These are phyloP conservation scores for Corymbia citriodora DNA, from an alignment of 441 rosid species.

Conservation along the genomic window DNA sequence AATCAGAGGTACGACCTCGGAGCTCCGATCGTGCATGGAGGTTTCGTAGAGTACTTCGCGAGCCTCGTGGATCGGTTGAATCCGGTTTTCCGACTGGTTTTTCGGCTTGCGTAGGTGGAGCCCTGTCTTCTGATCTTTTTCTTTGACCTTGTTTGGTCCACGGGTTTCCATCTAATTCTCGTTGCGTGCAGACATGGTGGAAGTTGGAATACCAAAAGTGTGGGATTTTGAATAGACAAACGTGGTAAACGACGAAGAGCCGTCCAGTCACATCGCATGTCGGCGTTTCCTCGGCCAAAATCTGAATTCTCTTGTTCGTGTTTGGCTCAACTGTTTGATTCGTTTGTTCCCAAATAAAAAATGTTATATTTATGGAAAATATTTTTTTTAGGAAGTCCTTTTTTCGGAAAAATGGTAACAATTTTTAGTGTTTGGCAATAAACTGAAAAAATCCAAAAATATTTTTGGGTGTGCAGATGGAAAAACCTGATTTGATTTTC, in stretches of 20 bases:
- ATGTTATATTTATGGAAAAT: too few relatives aligned
- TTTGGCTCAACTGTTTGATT: background rate
- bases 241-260: background rate
- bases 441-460: too few relatives aligned
- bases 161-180: background rate
- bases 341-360: too few relatives aligned
- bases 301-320: background rate
- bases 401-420: too few relatives aligned
- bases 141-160: background rate
- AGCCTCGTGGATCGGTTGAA: background rate
- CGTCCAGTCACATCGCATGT: background rate
- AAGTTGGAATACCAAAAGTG: background rate
- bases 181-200: background rate
- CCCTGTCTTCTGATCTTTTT: too few relatives aligned
- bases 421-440: too few relatives aligned
- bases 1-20: background rate
- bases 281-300: background rate
- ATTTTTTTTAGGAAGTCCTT: too few relatives aligned
- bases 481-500: too few relatives aligned
- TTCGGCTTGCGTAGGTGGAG: background rate
- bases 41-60: background rate
- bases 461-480: too few relatives aligned
- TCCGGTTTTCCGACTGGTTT: background rate
- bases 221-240: background rate
- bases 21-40: background rate